These are phyloP conservation scores for Cystobasidium slooffiae DNA, from an alignment of 1,284 basidiomycete species.

Conservation along the genomic window DNA sequence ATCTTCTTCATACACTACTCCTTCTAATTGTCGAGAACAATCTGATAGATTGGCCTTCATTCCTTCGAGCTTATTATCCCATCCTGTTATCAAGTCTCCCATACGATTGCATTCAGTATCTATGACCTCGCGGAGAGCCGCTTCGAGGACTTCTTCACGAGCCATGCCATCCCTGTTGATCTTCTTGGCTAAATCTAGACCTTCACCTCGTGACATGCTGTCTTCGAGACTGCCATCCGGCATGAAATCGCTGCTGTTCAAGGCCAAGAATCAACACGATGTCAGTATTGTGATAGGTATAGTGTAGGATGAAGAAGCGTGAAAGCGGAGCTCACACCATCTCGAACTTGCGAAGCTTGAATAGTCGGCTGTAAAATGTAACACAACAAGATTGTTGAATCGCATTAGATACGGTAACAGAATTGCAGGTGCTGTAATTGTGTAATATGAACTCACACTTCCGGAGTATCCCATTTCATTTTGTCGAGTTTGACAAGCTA, in stretches of 20 bases:
- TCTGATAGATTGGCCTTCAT: neutral
- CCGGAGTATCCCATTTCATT: neutral
- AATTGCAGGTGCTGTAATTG: too few relatives aligned
- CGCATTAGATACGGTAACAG: too few relatives aligned
- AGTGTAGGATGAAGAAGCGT: too few relatives aligned
- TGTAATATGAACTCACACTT: neutral
- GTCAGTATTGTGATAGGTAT: too few relatives aligned
- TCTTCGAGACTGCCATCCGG: neutral
- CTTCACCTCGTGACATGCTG: neutral
- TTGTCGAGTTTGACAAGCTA: conserved; percentile 9
- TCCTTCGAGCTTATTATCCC: neutral
- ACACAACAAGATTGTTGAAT: too few relatives aligned
- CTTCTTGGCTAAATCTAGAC: neutral
- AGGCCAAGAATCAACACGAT: too few relatives aligned
- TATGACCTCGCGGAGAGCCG: neutral
- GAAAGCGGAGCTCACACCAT: too few relatives aligned
- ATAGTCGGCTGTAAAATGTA: too few relatives aligned
- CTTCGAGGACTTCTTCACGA: neutral
- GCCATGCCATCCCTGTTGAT: neutral
- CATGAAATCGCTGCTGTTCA: neutral
- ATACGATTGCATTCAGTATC: neutral
- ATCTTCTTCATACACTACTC: neutral
- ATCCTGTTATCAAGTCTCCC: neutral
- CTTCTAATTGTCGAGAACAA: neutral
- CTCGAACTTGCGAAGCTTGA: too few relatives aligned